Percentiles rank a stretch among this genome's conserved stretches.
Evolutionary conservation across 805 yeast genomes (phyloP).

Genomic region (Ogataea glucozyma): DNA sequence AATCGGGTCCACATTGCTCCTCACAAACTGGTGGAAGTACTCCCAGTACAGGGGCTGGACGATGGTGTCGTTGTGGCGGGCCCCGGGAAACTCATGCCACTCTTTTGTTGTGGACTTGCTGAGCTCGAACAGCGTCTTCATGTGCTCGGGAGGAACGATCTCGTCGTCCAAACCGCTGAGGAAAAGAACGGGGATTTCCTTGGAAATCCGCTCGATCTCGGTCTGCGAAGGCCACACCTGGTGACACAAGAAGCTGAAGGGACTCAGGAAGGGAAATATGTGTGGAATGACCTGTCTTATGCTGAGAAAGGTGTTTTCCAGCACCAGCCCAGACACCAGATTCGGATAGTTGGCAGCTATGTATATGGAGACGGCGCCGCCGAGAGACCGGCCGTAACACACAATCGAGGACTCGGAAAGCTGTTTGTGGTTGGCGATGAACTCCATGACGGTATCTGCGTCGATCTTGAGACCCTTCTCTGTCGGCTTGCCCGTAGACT

Average conservation of each 20-base stretch:
- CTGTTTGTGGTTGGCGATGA: conserved; percentile 53
- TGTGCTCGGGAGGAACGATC: conserved; percentile 86
- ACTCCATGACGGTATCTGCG: conserved; percentile 69
- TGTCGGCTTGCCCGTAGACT: conserved; percentile 70
- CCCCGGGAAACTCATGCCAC: conserved; percentile 54
- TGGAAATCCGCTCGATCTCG: conserved; percentile 51
- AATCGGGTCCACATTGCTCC: conserved; percentile 42
- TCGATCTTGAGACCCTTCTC: conserved; percentile 83
- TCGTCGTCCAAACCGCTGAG: conserved; percentile 80
- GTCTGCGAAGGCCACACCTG: conserved; percentile 82
- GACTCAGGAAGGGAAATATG: conserved; percentile 66
- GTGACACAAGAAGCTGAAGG: conserved; percentile 62
- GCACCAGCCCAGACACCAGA: conserved; percentile 59
- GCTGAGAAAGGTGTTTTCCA: conserved; percentile 86
- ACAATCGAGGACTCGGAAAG: conserved; percentile 55
- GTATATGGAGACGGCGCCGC: conserved; percentile 92
- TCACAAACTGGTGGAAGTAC: conserved; percentile 55
- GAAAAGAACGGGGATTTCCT: conserved; percentile 64
- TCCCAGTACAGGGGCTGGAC: conserved; percentile 79
- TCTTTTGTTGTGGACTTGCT: conserved; percentile 53
- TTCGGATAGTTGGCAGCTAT: conserved; percentile 61
- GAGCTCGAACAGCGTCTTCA: conserved; percentile 57
- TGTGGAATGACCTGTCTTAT: conserved; percentile 72
- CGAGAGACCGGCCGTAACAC: conserved; percentile 86
- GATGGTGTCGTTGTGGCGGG: conserved; percentile 84